Conservation (phyloP, 371 early-diverging fungal species). For the Mortierella sp. region DNA sequence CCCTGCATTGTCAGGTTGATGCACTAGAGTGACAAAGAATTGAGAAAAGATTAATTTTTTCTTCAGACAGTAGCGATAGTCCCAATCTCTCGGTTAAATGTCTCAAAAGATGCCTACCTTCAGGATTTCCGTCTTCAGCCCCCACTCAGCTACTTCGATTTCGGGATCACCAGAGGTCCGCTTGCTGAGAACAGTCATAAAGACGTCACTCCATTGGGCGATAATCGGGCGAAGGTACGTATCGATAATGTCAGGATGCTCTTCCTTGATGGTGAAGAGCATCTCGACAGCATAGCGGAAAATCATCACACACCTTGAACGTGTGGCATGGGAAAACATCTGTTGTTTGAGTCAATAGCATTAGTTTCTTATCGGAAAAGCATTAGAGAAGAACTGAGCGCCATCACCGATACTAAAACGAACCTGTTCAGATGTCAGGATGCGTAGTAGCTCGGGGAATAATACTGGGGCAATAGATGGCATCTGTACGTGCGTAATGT, state of each 20-base stretch:
- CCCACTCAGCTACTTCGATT: slow-evolving; percentile 59
- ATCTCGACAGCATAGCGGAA: slow-evolving; percentile 83
- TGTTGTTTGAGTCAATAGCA: background rate
- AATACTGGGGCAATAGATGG: slow-evolving; percentile 77
- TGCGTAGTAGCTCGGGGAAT: slow-evolving; percentile 80
- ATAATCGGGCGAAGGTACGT: slow-evolving; percentile 77
- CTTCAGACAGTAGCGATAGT: too few relatives aligned
- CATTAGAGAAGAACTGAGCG: background rate
- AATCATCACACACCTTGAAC: slow-evolving; percentile 79
- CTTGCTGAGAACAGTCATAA: slow-evolving; percentile 64
- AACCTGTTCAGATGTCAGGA: slow-evolving; percentile 62
- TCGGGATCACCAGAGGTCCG: slow-evolving; percentile 55
- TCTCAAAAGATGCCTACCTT: slow-evolving; percentile 49
- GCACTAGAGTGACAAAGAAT: slow-evolving; percentile 29
- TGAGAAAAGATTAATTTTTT: too few relatives aligned
- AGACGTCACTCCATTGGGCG: slow-evolving; percentile 76
- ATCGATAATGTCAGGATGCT: slow-evolving; percentile 67
- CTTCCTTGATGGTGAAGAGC: slow-evolving; percentile 73
- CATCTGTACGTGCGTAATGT: slow-evolving; percentile 85
- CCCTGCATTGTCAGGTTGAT: slow-evolving; percentile 61
- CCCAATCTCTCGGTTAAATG: too few relatives aligned
- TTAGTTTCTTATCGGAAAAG: background rate
- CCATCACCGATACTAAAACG: background rate
- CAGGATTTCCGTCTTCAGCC: slow-evolving; percentile 73
- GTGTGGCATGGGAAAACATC: slow-evolving; percentile 69